Base-by-base conservation (phyloP, 331 rosid genomes). In the Cucumis variabilis region DNA sequence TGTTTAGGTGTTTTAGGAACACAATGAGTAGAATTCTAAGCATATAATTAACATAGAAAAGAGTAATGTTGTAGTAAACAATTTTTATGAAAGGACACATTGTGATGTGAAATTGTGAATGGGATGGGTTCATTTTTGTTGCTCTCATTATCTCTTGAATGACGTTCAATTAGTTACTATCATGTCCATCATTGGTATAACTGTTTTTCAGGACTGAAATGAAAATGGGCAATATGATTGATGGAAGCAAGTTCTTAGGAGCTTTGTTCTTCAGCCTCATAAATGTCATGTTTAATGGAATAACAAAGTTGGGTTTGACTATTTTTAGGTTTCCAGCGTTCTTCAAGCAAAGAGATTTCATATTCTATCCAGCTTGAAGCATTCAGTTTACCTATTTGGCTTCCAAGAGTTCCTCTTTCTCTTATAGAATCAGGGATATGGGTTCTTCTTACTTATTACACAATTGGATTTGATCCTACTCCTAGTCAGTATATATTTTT, bases 391-490 rank as follows among this genome's bases (percentile, higher is more conserved):
- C 98, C 94, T 0, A 89, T 92, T 85, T 93, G 93, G 90, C 63
- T 92, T 66, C 91, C 92, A 0, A 90, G 93, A 79, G 90, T 94
- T 74, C 98, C 98, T 7, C 33, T 94, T 5, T 94, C 98, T 8
- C 20, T 93, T 0, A 0, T 81, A 83, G 98, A 94, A 69, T 93
- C 95, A 7, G 89, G 82, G 3, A 84, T 94, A 44, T 94, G 97
- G 97, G 50, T 88, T 17, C 44, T 58, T 81, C 91, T 94, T 6
- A 93, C 97, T 10, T 94, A 94, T 88, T 94, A 93, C 88, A 89
- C 94, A 67, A 91, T 94, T 77, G 95, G 97, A 50, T 94, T 94
- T 93, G 98, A 94, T 62, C 98, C 96, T 37, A 81, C 94, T 13
- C 88, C 98, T 62, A 89, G 93, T 70, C 91, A 96, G 98, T 93